Conservation (phyloP, 176 grass and related monocot species). For the Ensete ventricosum region DNA sequence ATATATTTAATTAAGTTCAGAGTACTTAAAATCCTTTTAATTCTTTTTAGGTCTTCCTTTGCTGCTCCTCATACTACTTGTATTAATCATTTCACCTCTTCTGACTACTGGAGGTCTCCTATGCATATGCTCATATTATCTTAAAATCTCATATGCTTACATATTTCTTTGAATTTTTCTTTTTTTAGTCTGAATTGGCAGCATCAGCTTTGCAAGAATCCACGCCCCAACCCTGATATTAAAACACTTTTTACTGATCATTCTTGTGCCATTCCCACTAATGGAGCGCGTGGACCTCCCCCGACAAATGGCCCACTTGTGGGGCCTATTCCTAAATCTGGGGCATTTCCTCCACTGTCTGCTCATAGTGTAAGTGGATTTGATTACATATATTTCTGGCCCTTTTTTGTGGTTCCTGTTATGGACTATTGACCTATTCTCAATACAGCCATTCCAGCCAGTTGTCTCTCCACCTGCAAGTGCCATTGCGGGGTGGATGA, state of each 20-base stretch:
- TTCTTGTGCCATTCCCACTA: constrained; percentile 80
- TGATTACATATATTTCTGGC: background rate
- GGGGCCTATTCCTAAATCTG: constrained; percentile 85
- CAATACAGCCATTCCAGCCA: constrained; percentile 77
- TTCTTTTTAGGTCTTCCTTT: too few relatives aligned
- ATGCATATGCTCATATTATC: background rate
- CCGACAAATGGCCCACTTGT: constrained; percentile 82
- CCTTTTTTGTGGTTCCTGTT: background rate
- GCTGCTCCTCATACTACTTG: too few relatives aligned
- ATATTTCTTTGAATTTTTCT: constrained; percentile 7
- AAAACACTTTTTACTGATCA: constrained; percentile 99
- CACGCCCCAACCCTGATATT: constrained; percentile 93
- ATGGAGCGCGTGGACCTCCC: constrained; percentile 72
- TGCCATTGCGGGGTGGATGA: constrained; percentile 98
- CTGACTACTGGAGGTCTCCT: too few relatives aligned
- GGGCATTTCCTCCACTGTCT: constrained; percentile 82
- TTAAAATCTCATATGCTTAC: constrained; percentile 6
- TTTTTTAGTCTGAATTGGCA: constrained; percentile 89
- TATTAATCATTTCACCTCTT: too few relatives aligned
- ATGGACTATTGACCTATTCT: constrained; percentile 16
- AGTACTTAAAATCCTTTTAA: too few relatives aligned
- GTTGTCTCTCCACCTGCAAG: constrained; percentile 93
- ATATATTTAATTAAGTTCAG: too few relatives aligned
- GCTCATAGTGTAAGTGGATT: constrained; percentile 64
- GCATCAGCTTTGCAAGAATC: constrained; percentile 99